Percentiles rank a stretch among this genome's conserved stretches.
phyloP scores from a whole-genome alignment of 768 basidiomycete genomes.

The Boletus insuetus region DNA sequence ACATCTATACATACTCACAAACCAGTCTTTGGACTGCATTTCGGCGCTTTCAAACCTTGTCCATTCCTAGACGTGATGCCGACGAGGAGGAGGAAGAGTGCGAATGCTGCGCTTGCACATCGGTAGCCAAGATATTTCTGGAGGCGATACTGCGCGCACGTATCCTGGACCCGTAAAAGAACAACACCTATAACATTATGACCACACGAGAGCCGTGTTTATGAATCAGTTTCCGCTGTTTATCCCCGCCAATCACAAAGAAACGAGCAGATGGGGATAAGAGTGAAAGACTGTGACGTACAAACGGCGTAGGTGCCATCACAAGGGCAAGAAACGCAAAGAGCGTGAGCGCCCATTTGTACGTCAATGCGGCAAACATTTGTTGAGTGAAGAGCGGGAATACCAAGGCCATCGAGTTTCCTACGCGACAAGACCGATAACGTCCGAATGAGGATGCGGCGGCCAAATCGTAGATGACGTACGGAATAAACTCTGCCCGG shows the following conservation, averaged over 20 bases:
- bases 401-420: constrained; percentile 38
- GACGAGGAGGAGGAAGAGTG: background rate
- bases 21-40: background rate
- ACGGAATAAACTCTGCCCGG: constrained; percentile 49
- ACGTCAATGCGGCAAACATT: constrained; percentile 46
- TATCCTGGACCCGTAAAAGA: constrained; percentile 33
- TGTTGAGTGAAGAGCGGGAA: constrained; percentile 50
- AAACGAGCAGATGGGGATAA: background rate
- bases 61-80: background rate
- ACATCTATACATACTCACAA: background rate
- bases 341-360: constrained; percentile 47
- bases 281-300: constrained; percentile 17
- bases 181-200: constrained; percentile 19
- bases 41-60: constrained; percentile 12
- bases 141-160: constrained; percentile 29
- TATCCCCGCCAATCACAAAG: background rate
- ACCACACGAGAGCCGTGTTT: background rate
- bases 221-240: background rate
- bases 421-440: constrained; percentile 14
- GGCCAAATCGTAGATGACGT: constrained; percentile 9
- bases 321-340: constrained; percentile 39
- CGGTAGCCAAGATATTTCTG: constrained; percentile 16
- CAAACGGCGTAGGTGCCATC: constrained; percentile 46
- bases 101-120: background rate
- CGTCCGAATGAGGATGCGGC: background rate